These are phyloP conservation scores for Bathelium albidoporum DNA, from an alignment of 495 filamentous ascomycete species.

Conservation along the genomic window DNA sequence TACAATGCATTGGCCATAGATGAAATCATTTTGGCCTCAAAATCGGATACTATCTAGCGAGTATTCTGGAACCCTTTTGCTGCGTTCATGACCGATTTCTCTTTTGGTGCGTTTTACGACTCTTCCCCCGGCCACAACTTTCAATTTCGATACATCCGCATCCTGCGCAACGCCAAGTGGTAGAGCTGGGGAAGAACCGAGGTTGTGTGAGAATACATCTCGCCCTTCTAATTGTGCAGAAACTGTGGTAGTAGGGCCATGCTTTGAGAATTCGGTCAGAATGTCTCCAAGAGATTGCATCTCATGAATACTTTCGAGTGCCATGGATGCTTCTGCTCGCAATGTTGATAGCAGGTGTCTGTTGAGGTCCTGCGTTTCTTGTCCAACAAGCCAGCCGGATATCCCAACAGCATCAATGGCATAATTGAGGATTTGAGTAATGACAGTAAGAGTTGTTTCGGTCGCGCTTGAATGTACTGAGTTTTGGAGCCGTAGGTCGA, in stretches of 20 bases:
- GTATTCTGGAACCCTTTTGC: background rate
- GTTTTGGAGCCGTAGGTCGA: constrained; percentile 11
- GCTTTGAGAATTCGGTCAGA: background rate
- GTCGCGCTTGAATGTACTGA: constrained; percentile 33
- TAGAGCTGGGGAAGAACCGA: background rate
- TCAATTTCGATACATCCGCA: background rate
- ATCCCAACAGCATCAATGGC: constrained; percentile 78
- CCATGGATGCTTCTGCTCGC: background rate
- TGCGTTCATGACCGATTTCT: background rate
- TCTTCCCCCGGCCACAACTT: background rate
- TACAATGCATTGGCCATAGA: background rate
- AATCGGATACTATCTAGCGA: background rate
- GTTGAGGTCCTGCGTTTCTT: background rate
- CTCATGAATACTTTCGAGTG: background rate
- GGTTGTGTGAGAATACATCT: background rate
- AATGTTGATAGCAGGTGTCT: background rate
- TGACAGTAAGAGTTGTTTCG: constrained; percentile 36
- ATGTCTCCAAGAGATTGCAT: background rate
- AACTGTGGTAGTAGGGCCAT: background rate
- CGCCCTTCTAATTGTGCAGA: background rate
- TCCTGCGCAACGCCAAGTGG: background rate
- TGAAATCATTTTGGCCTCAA: background rate
- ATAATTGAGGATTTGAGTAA: constrained; percentile 59
- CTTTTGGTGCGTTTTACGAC: background rate
- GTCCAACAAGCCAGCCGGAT: constrained; percentile 63